Base-by-base conservation (phyloP, 1,284 basidiomycete species). In the Cryptococcus sp. region DNA sequence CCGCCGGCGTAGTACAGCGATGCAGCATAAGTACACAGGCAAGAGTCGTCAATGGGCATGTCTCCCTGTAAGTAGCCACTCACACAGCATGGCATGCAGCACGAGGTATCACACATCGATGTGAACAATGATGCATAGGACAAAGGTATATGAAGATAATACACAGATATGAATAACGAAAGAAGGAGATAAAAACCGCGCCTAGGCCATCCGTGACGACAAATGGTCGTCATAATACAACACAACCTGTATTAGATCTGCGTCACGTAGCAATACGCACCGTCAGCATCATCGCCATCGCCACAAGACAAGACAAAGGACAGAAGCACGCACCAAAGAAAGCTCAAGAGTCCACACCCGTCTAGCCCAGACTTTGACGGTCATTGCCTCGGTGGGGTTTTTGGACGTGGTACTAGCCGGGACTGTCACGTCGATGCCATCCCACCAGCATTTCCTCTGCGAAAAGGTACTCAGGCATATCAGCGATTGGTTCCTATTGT, bases 361-460 rank as follows among this genome's bases (percentile, higher is more conserved):
- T 60, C 95, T 85, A 23, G 94, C 93, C 94, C 96, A 99, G 47
- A 99, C 84, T 78, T 94, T 95, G 70, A 93, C 84, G 16, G 74
- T 80, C 65, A 84, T 82, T 19, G 61, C 71, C 68, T 86, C 82
- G 3, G 82, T 84, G 2, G 31, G 13, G 5, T 80, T 79, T 22
- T 81, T 80, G 19, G 69, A 61, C 19, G 56, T 58, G 19, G 63
- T 66, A 35, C 67, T 67, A 13, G 59, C 64, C 8, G 87, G 84
- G 22, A 97, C 78, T 54, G 94, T 89, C 40, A 98, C 86, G 68
- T 98, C 93, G 50, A 94, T 85, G 17, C 94, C 94, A 72, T 99
- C 96, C 95, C 95, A 99, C 95, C 95, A 99, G 80, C 96, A 99
- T 80, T 99, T 99, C 54, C 95, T 85, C 92, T 94, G 64, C 38